Base-by-base conservation (phyloP, 106 monocot genomes). In the Dendrobium chrysotoxum region DNA sequence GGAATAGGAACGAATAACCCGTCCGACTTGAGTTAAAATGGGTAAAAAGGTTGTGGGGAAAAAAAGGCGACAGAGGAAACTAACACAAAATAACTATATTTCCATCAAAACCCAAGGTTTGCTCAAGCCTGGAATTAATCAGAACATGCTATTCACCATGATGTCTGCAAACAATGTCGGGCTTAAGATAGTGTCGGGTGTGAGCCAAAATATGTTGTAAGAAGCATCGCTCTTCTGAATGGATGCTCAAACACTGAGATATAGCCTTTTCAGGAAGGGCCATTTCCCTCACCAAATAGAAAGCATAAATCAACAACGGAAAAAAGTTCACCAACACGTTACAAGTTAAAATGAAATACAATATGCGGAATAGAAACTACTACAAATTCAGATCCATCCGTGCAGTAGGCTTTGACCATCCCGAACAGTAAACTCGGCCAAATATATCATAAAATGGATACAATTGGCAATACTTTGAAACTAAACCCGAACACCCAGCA, bases 381-480 rank as follows among this genome's bases (percentile, higher is more conserved):
- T 40, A 18, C 39, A 35, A 74, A 40, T 74, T 42, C 74, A 74
- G 41, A 74, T 74, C 74, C 40, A 74, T 74, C 41, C 74, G 42
- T 74, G 74, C 5, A 42, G 40, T 40, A 74, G 40, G 16, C 39
- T 74, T 74, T 74, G 8, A 70, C 4, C 31, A 15, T 21, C 20
- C 74, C 3, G 13, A 74, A 41, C n/a, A 13, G 50, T 50, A 61
- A 23, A 61, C n/a, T 41, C n/a, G 20, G 21, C 39, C 71, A 74
- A 35, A 70, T 35, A 5, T 40, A 20, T 15, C 41, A 74, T 41
- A 74, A 40, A 40, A 21, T 21, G 15, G 74, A 40, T 74, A 31
- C 0, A 70, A 70, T 26, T 65, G 25, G 5, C 7, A 65, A 65
- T 35, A 42, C 41, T 21, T 74, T 0, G 2, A 40, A 42, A 40